phyloP scores from a whole-genome alignment of 352 stramenopile species.

The Ophiocytium majus region DNA sequence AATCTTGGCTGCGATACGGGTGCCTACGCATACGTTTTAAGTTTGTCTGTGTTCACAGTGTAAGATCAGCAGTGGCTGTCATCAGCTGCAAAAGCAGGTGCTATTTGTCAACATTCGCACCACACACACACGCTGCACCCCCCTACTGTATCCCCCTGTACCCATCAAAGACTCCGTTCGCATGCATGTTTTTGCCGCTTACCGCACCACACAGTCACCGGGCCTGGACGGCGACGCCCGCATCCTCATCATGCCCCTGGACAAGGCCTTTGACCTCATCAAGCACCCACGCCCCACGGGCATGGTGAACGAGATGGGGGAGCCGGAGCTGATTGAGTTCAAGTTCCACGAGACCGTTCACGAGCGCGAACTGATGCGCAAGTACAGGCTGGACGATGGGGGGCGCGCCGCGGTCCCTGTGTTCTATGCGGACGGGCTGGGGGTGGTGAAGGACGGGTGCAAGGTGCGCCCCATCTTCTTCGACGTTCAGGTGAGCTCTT shows the following conservation, averaged over 20 bases:
- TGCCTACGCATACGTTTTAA: no score
- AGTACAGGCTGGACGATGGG: neutral
- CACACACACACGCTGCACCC: no score
- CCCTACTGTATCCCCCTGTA: no score
- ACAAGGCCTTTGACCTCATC: neutral
- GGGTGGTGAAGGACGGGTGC: neutral
- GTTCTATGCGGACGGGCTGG: constrained; percentile 16
- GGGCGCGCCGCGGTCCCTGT: neutral
- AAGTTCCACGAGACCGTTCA: constrained; percentile 1
- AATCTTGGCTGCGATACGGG: no score
- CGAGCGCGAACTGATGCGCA: neutral
- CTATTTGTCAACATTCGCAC: no score
- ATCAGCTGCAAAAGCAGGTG: no score
- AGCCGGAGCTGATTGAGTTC: constrained; percentile 16
- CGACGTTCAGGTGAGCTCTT: neutral
- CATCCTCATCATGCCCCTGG: constrained; percentile 11
- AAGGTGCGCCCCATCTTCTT: neutral
- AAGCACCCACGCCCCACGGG: neutral
- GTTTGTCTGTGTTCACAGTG: no score
- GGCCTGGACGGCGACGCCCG: constrained; percentile 2
- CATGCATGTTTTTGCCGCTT: no score
- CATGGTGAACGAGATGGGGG: neutral
- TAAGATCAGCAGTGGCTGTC: no score
- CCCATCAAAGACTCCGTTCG: no score
- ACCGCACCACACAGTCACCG: no score